Evolutionary conservation across 805 yeast genomes (phyloP).

Genomic region (Blastobotrys muscicola): DNA sequence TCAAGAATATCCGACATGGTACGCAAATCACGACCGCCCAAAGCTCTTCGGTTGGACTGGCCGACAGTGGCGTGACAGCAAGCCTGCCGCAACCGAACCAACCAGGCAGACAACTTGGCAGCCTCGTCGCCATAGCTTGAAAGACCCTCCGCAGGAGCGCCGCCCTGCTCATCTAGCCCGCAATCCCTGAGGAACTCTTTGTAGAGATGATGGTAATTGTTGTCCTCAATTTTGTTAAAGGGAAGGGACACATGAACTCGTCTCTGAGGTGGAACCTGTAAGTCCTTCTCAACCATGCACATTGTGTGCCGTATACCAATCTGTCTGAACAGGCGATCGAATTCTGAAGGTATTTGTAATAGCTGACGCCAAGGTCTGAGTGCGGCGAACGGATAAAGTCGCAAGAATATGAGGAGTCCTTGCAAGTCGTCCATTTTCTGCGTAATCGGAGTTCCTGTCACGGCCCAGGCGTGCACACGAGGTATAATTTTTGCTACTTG

Average conservation of each 20-base stretch:
- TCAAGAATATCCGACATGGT: slow-evolving; percentile 61
- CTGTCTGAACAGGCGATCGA: slow-evolving; percentile 42
- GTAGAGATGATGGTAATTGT: slow-evolving; percentile 60
- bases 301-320: slow-evolving; percentile 75
- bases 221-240: slow-evolving; percentile 76
- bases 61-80: slow-evolving; percentile 64
- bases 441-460: slow-evolving; percentile 87
- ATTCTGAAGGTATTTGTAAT: slow-evolving; percentile 32
- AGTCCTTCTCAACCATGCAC: slow-evolving; percentile 67
- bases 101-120: slow-evolving; percentile 38
- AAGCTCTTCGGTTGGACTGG: slow-evolving; percentile 19
- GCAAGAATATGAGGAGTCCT: slow-evolving; percentile 59
- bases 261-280: slow-evolving; percentile 68
- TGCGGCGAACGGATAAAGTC: slow-evolving; percentile 53
- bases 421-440: slow-evolving; percentile 56
- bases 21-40: slow-evolving; percentile 28
- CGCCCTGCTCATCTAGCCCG: slow-evolving; percentile 28
- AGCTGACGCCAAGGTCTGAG: slow-evolving; percentile 36
- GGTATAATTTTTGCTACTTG: slow-evolving; percentile 73
- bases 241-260: slow-evolving; percentile 62
- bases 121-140: neutral
- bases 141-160: neutral
- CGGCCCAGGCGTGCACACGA: slow-evolving; percentile 91
- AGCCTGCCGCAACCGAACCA: slow-evolving; percentile 58
- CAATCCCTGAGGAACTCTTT: slow-evolving; percentile 47